Evolutionary conservation across 306 rosid species (phyloP).

Genomic region (Pyrus betulifolia): DNA sequence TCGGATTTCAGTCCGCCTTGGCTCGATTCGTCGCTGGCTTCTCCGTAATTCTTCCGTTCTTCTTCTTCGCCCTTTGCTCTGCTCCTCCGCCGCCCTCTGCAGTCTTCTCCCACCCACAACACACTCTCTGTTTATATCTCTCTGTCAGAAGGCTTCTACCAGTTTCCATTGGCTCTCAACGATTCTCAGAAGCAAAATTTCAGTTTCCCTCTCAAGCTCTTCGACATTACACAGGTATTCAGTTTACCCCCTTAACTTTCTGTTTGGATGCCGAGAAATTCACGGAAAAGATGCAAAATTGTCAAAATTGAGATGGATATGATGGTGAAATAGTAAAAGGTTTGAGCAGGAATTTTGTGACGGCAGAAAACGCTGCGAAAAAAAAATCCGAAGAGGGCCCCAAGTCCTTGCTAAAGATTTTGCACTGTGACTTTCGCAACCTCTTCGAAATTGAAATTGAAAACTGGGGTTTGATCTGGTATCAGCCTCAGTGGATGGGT

Average conservation of each 20-base stretch:
- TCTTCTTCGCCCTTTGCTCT: too few relatives aligned
- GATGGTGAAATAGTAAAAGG: constrained; percentile 78
- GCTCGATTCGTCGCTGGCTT: too few relatives aligned
- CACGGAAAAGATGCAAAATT: background rate
- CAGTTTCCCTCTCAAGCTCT: background rate
- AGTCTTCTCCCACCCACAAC: too few relatives aligned
- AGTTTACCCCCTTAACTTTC: background rate
- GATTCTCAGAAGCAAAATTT: too few relatives aligned
- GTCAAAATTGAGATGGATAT: constrained; percentile 35
- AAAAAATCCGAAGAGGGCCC: constrained; percentile 55
- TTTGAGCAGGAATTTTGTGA: constrained; percentile 53
- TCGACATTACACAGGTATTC: background rate
- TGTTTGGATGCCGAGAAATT: background rate
- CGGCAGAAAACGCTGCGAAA: constrained; percentile 10
- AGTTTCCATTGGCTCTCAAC: too few relatives aligned
- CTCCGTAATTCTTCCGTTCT: too few relatives aligned
- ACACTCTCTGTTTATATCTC: too few relatives aligned
- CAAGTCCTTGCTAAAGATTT: constrained; percentile 55
- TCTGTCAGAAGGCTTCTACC: too few relatives aligned
- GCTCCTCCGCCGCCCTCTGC: too few relatives aligned
- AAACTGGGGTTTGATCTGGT: background rate
- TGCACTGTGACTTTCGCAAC: constrained; percentile 82
- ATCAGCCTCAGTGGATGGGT: constrained; percentile 30
- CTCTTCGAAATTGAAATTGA: constrained; percentile 51
- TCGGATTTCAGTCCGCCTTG: too few relatives aligned